Base-by-base conservation (phyloP, 2,329 filamentous ascomycete genomes). In the Aureobasidium sp. region DNA sequence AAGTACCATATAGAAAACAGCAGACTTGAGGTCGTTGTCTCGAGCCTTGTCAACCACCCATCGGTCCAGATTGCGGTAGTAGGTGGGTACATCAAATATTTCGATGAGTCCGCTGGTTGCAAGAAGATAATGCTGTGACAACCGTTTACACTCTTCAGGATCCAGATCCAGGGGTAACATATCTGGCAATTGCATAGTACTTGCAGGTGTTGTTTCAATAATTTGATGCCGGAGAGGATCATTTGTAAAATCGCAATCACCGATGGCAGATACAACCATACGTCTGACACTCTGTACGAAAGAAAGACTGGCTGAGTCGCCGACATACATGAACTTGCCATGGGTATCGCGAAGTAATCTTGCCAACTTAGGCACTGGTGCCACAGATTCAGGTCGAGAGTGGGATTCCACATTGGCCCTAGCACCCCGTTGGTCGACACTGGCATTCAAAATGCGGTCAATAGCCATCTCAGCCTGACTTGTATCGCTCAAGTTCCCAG, bases 311-410 rank as follows among this genome's bases (percentile, higher is more conserved):
- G 79, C 79, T 39, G 78, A 81, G 62, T 82, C 80, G 14, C 80
- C 80, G 32, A 82, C 78, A 65, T 81, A 82, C 67, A 82, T 81
- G 54, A 80, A 76, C 61, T 81, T 81, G 6, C 79, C 79, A 63
- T 81, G 77, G 0, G 78, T 78, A 64, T 81, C 79, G 29, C 78
- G 78, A 9, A 82, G 72, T 30, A 82, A 75, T 10, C 79, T 71
- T 11, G 76, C 76, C 64, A 77, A 73, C 13, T 76, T 68, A 10
- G 76, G 76, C 5, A 78, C 76, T 0, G 67, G 74, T 3, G 76
- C 75, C 63, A 75, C 67, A 68, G 76, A 63, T 29, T 60, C 55
- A 8, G 53, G 51, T 49, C 54, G 53, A 30, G 51, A 50, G 9
- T 53, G 39, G 10, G 61, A 45, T n/a, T 42, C 54, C 10, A n/a